A percentile compares a stretch with the other conserved stretches of the same genome.
Evolutionary conservation across 345 rosid genomes (phyloP).

Genomic region (Eucalyptus victrix): DNA sequence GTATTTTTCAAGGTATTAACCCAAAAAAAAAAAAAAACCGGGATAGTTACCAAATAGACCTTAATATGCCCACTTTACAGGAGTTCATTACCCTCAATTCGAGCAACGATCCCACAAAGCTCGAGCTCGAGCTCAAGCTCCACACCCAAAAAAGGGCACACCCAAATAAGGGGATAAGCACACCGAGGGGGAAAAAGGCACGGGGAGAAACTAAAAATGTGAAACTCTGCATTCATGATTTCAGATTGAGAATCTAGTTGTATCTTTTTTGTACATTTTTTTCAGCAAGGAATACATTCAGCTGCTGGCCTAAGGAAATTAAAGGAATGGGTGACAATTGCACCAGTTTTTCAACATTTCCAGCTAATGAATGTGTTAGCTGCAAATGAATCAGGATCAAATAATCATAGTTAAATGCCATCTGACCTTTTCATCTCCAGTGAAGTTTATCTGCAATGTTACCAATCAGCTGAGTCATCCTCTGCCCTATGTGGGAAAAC

Average conservation of each 20-base stretch:
- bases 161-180: background rate
- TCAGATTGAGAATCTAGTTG: background rate
- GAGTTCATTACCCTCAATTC: background rate
- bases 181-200: background rate
- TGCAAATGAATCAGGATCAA: constrained; percentile 2
- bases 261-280: background rate
- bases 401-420: background rate
- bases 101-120: background rate
- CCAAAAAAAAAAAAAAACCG: accelerated
- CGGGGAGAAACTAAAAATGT: background rate
- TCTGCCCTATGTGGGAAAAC: background rate
- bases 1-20: too few relatives aligned
- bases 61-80: background rate
- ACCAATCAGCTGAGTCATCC: background rate
- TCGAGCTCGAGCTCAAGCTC: background rate
- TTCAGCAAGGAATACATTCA: constrained; percentile 1
- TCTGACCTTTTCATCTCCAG: background rate
- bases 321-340: constrained; percentile 20
- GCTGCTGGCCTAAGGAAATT: constrained; percentile 3
- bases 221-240: background rate
- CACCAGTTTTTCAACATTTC: constrained; percentile 20
- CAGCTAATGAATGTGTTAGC: background rate
- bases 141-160: background rate
- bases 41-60: too few relatives aligned
- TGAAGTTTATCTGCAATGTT: background rate